Evolutionary conservation across 768 basidiomycete genomes (phyloP).

Genomic region (Pulveroboletus sp.): DNA sequence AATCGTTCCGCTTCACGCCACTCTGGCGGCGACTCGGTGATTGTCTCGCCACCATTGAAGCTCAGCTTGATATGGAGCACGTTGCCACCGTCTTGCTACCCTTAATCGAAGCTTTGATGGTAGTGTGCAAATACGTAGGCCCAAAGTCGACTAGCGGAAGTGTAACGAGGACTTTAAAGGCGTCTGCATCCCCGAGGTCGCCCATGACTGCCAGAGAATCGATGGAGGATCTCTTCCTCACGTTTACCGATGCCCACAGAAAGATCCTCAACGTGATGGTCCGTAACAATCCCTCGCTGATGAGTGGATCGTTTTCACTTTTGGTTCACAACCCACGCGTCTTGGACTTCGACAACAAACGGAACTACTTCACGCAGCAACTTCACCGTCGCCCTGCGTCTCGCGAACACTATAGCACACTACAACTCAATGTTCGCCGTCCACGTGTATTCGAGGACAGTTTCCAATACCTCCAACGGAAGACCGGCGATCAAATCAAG

Average conservation of each 20-base stretch:
- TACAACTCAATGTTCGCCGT: constrained; percentile 86
- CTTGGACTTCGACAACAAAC: constrained; percentile 99
- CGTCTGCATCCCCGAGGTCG: constrained; percentile 64
- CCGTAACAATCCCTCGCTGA: constrained; percentile 93
- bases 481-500: constrained; percentile 94
- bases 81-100: constrained; percentile 91
- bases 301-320: constrained; percentile 97
- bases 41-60: constrained; percentile 79
- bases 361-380: constrained; percentile 92
- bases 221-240: constrained; percentile 88
- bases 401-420: constrained; percentile 75
- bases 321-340: constrained; percentile 94
- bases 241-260: constrained; percentile 89
- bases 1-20: constrained; percentile 83
- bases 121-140: constrained; percentile 93
- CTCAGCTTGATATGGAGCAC: constrained; percentile 75
- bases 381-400: constrained; percentile 76
- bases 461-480: constrained; percentile 85
- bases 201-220: constrained; percentile 66
- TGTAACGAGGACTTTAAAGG: constrained; percentile 50
- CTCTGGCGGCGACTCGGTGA: constrained; percentile 90
- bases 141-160: constrained; percentile 47
- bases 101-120: constrained; percentile 95
- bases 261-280: constrained; percentile 97
- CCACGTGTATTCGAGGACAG: constrained; percentile 97